Percentiles rank a stretch among this genome's conserved stretches.
Conservation (phyloP, 129 eudicot genomes). For the Helianthus tuberosus region DNA sequence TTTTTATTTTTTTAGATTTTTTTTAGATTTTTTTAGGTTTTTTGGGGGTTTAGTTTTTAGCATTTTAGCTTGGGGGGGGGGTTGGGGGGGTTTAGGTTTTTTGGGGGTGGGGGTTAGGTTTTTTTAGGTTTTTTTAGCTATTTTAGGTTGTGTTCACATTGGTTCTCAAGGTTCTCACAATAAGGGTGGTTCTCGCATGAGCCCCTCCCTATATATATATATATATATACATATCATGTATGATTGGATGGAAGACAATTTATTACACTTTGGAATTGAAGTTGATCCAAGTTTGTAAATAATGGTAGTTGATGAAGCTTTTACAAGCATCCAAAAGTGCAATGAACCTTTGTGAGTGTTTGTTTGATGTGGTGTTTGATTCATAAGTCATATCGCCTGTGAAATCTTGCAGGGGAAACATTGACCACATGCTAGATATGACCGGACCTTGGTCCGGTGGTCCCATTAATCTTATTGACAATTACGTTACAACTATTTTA, state of each 20-base stretch:
- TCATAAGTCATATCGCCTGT: slow-evolving; percentile 25
- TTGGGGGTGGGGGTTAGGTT: no score
- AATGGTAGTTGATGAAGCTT: slow-evolving; percentile 16
- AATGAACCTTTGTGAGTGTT: background rate
- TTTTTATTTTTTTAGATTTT: no score
- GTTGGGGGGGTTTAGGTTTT: no score
- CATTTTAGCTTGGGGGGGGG: no score
- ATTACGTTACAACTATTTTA: background rate
- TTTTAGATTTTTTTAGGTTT: no score
- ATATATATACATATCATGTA: background rate
- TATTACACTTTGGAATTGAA: background rate
- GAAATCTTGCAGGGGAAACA: slow-evolving; percentile 22
- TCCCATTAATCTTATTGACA: background rate
- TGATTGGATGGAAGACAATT: background rate
- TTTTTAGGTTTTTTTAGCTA: no score
- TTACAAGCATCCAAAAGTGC: slow-evolving; percentile 9
- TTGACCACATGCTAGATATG: slow-evolving; percentile 23
- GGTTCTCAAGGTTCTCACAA: no score
- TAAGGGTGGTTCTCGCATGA: no score
- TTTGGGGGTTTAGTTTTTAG: no score
- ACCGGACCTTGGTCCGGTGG: slow-evolving; percentile 12
- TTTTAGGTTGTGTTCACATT: no score
- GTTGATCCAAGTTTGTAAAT: slow-evolving; percentile 6
- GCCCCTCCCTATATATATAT: background rate
- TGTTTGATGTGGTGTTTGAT: slow-evolving; percentile 34